Conservation (phyloP, 495 filamentous ascomycete species). For the Penicillium paxilli region DNA sequence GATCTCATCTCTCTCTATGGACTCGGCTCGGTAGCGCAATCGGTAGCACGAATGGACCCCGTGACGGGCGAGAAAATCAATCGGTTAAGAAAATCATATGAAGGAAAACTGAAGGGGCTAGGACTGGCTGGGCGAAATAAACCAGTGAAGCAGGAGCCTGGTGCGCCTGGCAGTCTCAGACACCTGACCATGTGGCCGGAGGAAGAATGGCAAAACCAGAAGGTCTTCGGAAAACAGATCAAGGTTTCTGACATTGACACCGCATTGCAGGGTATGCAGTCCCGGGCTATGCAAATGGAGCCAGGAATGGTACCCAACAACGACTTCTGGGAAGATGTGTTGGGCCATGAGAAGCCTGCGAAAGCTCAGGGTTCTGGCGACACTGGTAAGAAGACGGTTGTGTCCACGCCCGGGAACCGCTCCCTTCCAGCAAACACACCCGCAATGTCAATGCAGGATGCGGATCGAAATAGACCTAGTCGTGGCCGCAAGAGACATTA, state of each 20-base stretch:
- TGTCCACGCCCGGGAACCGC: constrained; percentile 31
- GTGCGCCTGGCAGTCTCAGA: constrained; percentile 39
- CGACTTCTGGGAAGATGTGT: constrained; percentile 56
- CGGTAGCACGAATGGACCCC: constrained; percentile 64
- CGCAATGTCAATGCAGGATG: constrained; percentile 32
- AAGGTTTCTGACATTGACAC: constrained; percentile 46
- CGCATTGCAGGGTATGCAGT: constrained; percentile 47
- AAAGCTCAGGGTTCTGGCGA: constrained; percentile 34
- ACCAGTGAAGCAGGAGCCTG: constrained; percentile 50
- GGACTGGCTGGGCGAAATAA: constrained; percentile 65
- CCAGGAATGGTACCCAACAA: constrained; percentile 57
- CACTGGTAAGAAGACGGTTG: constrained; percentile 35
- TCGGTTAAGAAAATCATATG: constrained; percentile 72
- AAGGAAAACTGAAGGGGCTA: constrained; percentile 64
- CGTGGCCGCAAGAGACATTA: constrained; percentile 68
- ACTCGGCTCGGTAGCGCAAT: constrained; percentile 58
- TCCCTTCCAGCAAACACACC: constrained; percentile 32
- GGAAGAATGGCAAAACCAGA: constrained; percentile 65
- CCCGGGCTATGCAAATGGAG: constrained; percentile 55
- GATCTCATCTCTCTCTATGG: constrained; percentile 66
- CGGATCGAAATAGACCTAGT: constrained; percentile 51
- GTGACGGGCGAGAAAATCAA: constrained; percentile 71
- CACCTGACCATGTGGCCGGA: constrained; percentile 58
- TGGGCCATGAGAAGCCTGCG: constrained; percentile 58
- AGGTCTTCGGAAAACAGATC: constrained; percentile 61